Evolutionary conservation across 1,139 yeast species (phyloP).

Genomic region (Saccharomyces hybrid): DNA sequence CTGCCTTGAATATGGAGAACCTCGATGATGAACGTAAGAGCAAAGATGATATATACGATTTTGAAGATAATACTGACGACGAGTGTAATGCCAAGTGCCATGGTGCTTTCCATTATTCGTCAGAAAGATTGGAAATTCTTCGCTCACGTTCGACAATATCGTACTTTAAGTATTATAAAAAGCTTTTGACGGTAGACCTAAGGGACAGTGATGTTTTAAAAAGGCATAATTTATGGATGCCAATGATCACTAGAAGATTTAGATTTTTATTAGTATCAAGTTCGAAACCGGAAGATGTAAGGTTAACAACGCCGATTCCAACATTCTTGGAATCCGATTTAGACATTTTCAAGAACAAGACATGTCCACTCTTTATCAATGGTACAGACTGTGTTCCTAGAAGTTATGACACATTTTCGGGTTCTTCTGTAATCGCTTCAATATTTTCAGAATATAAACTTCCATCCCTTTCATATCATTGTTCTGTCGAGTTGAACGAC

Average conservation of each 20-base stretch:
- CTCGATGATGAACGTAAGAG: background rate
- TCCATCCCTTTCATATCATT: slow-evolving; percentile 37
- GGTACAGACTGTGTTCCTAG: slow-evolving; percentile 18
- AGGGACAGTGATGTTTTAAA: slow-evolving; percentile 16
- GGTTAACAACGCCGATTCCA: background rate
- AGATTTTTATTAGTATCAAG: slow-evolving; percentile 7
- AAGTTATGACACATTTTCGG: slow-evolving; percentile 18
- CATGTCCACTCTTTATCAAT: slow-evolving; percentile 22
- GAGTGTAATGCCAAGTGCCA: background rate
- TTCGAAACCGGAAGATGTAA: slow-evolving; percentile 1
- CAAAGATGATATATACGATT: background rate
- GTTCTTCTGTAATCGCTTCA: slow-evolving; percentile 30
- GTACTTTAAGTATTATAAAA: slow-evolving; percentile 22
- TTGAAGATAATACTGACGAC: background rate
- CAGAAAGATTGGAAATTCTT: background rate
- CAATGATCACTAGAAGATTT: slow-evolving; percentile 13
- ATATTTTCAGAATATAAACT: slow-evolving; percentile 33
- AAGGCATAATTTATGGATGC: slow-evolving; percentile 25
- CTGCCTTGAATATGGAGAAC: slow-evolving; percentile 3
- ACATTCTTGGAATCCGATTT: background rate
- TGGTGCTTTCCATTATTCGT: background rate
- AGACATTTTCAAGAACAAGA: slow-evolving; percentile 12
- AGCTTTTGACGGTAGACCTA: slow-evolving; percentile 17
- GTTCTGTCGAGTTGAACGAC: slow-evolving; percentile 32
- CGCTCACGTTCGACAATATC: slow-evolving; percentile 15